phyloP scores from a whole-genome alignment of 805 yeast species.

The Helenozyma rhizophorensis region DNA sequence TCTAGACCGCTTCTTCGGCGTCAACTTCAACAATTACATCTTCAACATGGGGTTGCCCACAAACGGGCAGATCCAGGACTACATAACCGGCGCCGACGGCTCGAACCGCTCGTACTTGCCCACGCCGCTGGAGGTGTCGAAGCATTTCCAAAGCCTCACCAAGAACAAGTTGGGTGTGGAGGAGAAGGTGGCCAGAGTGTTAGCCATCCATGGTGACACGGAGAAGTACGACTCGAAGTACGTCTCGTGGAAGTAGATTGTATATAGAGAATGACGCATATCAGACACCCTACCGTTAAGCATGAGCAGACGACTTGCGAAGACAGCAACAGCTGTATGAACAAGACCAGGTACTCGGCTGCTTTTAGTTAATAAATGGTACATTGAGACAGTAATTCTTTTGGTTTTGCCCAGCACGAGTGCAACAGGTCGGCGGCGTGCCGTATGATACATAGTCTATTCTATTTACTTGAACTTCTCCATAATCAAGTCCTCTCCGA shows the following conservation, averaged over 20 bases:
- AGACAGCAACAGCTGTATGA: too few species aligned
- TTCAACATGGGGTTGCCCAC: constrained; percentile 77
- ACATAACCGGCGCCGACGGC: constrained; percentile 66
- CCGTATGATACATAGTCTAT: too few species aligned
- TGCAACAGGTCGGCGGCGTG: too few species aligned
- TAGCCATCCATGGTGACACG: constrained; percentile 52
- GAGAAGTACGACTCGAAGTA: constrained; percentile 39
- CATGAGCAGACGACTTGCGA: too few species aligned
- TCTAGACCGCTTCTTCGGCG: constrained; percentile 35
- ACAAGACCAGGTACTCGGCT: too few species aligned
- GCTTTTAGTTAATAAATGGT: too few species aligned
- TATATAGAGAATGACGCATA: too few species aligned
- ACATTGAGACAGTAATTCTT: too few species aligned
- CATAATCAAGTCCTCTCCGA: constrained; percentile 46
- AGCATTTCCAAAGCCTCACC: constrained; percentile 52
- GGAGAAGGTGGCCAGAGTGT: constrained; percentile 54
- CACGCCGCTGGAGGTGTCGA: constrained; percentile 61
- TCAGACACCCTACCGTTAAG: too few species aligned
- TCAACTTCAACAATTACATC: constrained; percentile 46
- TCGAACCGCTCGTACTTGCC: constrained; percentile 63
- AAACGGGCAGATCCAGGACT: constrained; percentile 58
- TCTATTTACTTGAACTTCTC: constrained; percentile 42
- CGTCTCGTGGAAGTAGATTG: constrained; percentile 35
- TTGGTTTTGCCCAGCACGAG: too few species aligned
- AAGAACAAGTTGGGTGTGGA: constrained; percentile 56